Base-by-base conservation (phyloP, 495 filamentous ascomycete genomes). In the Hypoxylon intermedium region DNA sequence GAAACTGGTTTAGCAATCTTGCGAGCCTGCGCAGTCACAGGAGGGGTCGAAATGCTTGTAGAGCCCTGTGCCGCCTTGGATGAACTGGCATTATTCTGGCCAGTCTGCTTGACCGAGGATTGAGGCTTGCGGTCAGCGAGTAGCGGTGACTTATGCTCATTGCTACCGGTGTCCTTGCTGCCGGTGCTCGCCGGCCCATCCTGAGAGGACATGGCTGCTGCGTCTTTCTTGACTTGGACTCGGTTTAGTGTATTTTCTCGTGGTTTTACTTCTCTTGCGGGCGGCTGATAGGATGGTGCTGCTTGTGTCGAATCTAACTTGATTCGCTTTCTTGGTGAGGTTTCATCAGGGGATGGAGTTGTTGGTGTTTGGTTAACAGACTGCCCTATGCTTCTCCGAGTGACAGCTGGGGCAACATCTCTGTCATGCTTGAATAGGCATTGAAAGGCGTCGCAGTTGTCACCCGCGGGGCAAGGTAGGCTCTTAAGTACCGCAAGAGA, bases 401-500 rank as follows among this genome's bases (percentile, higher is more conserved):
- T 13, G 11, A 48, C 3, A 34, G n/a, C 31, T 9, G 23, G 11
- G 18, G 33, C 40, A 30, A 33, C 19, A 49, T 68, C 62, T 34
- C 76, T 77, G 21, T 58, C 55, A 47, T 82, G 79, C 21, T 74
- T 69, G 37, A 73, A 79, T 11, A 71, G 69, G 60, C 79, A 82
- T 9, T 67, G 53, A 24, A 74, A 65, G 11, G 71, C 68, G 16
- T 60, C 70, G 60, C 79, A 82, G 3, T 43, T 54, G 57, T 84
- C 74, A 12, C 82, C 80, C 43, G 83, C 72, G 0, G 89, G 89
- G 69, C 90, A 93, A 23, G 80, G 74, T 21, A 91, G 76, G 21
- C 76, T 76, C 61, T 81, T 85, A 72, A 92, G 89, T 24, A 87
- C 74, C 3, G 84, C 84, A 9, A 88, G 77, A 5, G 87, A 75